These are phyloP conservation scores for Eutrema salsugineum DNA, from an alignment of 441 rosid species.

Conservation along the genomic window DNA sequence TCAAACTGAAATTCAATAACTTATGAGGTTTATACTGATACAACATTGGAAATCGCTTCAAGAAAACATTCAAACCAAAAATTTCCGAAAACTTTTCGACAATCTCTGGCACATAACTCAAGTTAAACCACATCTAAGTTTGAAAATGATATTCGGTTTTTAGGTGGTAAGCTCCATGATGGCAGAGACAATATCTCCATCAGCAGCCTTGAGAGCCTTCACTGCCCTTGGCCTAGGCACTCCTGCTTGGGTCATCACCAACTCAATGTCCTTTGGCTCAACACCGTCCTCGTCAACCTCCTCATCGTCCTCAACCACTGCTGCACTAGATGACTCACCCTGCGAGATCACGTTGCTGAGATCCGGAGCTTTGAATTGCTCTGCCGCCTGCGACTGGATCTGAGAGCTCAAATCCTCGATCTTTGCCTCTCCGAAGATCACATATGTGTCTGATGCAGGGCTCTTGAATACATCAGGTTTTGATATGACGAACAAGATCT, in stretches of 20 bases:
- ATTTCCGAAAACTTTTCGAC: not conserved
- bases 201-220: slow-evolving; percentile 62
- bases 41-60: slow-evolving; percentile 25
- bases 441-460: slow-evolving; percentile 79
- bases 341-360: slow-evolving; percentile 55
- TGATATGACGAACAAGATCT: slow-evolving; percentile 81
- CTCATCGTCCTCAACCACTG: slow-evolving; percentile 66
- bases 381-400: slow-evolving; percentile 80
- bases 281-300: slow-evolving; percentile 77
- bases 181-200: slow-evolving; percentile 83
- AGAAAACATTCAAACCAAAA: slow-evolving; percentile 25
- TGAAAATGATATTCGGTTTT: slow-evolving; percentile 22
- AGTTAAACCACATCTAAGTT: not conserved
- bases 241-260: slow-evolving; percentile 91
- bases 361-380: slow-evolving; percentile 79
- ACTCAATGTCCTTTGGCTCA: slow-evolving; percentile 76
- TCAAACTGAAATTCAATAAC: slow-evolving; percentile 12
- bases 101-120: slow-evolving; percentile 14
- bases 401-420: slow-evolving; percentile 90
- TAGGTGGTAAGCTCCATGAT: slow-evolving; percentile 87
- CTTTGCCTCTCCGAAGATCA: slow-evolving; percentile 88
- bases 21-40: slow-evolving; percentile 24
- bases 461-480: slow-evolving; percentile 94
- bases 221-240: slow-evolving; percentile 75
- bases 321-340: slow-evolving; percentile 56